A percentile compares a stretch with the other conserved stretches of the same genome.
Evolutionary conservation across 805 yeast species (phyloP).

Genomic region (Teunomyces atbi): DNA sequence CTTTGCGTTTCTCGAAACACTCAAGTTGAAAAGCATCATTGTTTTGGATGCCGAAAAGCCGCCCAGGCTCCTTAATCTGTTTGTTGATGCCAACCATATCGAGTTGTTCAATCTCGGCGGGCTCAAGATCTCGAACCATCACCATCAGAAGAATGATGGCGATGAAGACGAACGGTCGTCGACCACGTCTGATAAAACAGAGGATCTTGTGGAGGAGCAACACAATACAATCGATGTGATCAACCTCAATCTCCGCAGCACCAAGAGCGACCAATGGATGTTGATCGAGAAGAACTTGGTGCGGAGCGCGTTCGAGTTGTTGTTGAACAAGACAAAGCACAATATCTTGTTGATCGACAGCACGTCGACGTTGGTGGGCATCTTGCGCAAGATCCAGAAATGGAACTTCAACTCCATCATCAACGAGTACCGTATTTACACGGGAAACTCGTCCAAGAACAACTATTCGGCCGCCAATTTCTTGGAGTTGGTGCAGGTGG

Average conservation of each 20-base stretch:
- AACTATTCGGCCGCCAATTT: constrained; percentile 82
- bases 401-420: constrained; percentile 87
- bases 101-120: constrained; percentile 49
- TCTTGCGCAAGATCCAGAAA: constrained; percentile 76
- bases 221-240: constrained; percentile 21
- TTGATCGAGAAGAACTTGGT: constrained; percentile 65
- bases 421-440: constrained; percentile 76
- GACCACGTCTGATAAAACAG: constrained; percentile 6
- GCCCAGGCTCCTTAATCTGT: constrained; percentile 63
- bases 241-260: constrained; percentile 15
- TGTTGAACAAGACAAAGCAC: constrained; percentile 62
- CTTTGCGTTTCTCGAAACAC: constrained; percentile 73
- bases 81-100: constrained; percentile 56
- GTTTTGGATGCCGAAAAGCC: constrained; percentile 86
- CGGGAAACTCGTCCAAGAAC: constrained; percentile 61
- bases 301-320: constrained; percentile 60
- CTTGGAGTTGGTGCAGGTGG: constrained; percentile 67
- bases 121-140: constrained; percentile 38
- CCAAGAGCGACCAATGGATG: constrained; percentile 67
- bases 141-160: constrained; percentile 21
- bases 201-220: constrained; percentile 1
- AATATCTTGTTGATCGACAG: constrained; percentile 77
- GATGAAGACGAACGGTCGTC: constrained; percentile 11
- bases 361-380: constrained; percentile 75
- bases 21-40: constrained; percentile 64